A percentile compares a stretch with the other conserved stretches of the same genome.
phyloP scores from a whole-genome alignment of 306 rosid species.

The Astragalus glycyphyllos region DNA sequence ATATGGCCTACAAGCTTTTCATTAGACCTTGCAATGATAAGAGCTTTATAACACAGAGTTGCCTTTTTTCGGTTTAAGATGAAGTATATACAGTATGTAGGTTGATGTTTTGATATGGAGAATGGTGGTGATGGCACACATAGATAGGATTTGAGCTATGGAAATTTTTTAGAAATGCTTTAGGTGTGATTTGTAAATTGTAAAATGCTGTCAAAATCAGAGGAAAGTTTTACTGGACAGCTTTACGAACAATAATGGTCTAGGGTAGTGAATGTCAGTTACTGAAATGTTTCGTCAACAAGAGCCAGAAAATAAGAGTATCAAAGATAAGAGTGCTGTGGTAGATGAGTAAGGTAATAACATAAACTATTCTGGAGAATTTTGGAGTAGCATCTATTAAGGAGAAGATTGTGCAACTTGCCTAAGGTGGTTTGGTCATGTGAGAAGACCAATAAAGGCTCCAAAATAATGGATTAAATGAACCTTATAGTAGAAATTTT shows the following conservation, averaged over 20 bases:
- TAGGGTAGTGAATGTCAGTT: not conserved
- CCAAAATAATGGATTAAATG: not conserved
- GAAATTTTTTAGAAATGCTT: not conserved
- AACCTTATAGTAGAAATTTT: not conserved
- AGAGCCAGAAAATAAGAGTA: no score
- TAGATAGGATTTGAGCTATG: not conserved
- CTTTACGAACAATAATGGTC: not conserved
- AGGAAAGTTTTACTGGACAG: not conserved
- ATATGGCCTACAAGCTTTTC: no score
- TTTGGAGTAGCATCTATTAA: not conserved
- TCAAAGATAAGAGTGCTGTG: not conserved
- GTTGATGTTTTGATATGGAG: no score
- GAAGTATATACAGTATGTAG: no score
- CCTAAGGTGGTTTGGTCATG: not conserved
- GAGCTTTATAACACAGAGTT: no score
- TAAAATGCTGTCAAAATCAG: not conserved
- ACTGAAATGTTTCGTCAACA: not conserved
- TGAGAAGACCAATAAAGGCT: not conserved
- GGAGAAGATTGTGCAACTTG: constrained; percentile 3
- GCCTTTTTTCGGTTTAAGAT: no score
- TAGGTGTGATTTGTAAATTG: not conserved
- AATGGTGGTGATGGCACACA: not conserved
- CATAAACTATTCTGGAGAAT: not conserved
- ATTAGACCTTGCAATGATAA: no score
- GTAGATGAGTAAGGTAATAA: not conserved